Percentiles rank a stretch among this genome's conserved stretches.
Evolutionary conservation across 352 stramenopile genomes (phyloP).

Genomic region (Phytophthora pseudosyringae): DNA sequence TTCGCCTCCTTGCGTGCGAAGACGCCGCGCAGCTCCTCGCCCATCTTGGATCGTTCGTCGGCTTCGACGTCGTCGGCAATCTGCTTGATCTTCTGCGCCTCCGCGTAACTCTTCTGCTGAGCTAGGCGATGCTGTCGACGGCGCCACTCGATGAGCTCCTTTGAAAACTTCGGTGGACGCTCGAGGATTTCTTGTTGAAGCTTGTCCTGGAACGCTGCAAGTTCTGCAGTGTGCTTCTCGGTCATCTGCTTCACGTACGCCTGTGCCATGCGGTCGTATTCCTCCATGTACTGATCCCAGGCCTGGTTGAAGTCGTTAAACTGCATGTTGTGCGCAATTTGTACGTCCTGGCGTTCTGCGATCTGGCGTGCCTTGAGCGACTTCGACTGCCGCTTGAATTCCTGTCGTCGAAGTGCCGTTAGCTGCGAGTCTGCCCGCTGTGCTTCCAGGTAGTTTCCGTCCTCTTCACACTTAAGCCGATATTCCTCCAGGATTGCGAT

Average conservation of each 20-base stretch:
- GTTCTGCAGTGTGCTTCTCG: constrained; percentile 87
- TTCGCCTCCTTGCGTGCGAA: constrained; percentile 91
- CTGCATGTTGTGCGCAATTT: constrained; percentile 96
- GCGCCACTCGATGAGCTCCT: constrained; percentile 95
- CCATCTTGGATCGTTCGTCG: constrained; percentile 91
- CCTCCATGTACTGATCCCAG: constrained; percentile 96
- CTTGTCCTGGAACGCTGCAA: constrained; percentile 90
- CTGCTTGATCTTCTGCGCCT: constrained; percentile 96
- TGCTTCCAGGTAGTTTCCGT: constrained; percentile 95
- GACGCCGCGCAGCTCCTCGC: constrained; percentile 73
- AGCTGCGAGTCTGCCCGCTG: constrained; percentile 90
- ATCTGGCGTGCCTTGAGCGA: constrained; percentile 91
- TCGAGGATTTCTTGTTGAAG: constrained; percentile 90
- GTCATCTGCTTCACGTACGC: constrained; percentile 96
- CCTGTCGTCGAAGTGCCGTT: constrained; percentile 87
- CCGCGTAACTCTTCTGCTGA: constrained; percentile 93
- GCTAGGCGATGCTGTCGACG: constrained; percentile 94
- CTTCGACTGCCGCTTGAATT: constrained; percentile 93
- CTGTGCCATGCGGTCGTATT: constrained; percentile 95
- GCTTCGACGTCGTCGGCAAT: constrained; percentile 94
- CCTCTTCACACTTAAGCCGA: constrained; percentile 93
- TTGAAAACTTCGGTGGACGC: constrained; percentile 91
- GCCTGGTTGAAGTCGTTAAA: constrained; percentile 94
- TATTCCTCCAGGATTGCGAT: constrained; percentile 95
- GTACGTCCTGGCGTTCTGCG: constrained; percentile 93